Percentiles rank a stretch among this genome's conserved stretches.
Evolutionary conservation across 2,329 filamentous ascomycete genomes (phyloP).

Genomic region (Diaporthe humulicola): DNA sequence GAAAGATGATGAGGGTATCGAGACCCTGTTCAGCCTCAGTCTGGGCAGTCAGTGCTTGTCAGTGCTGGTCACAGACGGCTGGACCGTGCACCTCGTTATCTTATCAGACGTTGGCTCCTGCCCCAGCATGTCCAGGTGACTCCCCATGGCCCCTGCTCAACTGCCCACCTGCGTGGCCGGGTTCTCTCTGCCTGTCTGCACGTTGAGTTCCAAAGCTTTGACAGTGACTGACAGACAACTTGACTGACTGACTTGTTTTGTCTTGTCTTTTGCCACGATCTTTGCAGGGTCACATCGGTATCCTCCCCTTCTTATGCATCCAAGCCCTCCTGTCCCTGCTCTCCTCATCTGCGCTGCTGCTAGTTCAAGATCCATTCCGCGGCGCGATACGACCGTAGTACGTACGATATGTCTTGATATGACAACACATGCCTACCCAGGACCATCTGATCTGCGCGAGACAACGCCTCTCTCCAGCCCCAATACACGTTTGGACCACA

Average conservation of each 20-base stretch:
- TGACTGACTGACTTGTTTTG: background rate
- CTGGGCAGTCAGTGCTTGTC: slow-evolving; percentile 5
- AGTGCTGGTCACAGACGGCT: background rate
- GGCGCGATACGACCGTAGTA: background rate
- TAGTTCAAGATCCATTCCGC: background rate
- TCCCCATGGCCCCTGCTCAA: background rate
- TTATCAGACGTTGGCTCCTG: background rate
- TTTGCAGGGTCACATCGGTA: background rate
- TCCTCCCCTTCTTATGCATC: slow-evolving; percentile 10
- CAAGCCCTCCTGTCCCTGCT: background rate
- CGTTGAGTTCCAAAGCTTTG: background rate
- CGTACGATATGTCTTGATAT: background rate
- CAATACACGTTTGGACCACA: slow-evolving; percentile 16
- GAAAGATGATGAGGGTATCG: slow-evolving; percentile 8
- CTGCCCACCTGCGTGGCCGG: background rate
- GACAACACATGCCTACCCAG: background rate
- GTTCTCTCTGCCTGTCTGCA: slow-evolving; percentile 8
- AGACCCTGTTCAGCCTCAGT: background rate
- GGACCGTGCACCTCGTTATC: slow-evolving; percentile 7
- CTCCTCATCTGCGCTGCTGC: background rate
- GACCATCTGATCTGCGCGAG: slow-evolving; percentile 6
- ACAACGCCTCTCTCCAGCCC: slow-evolving; percentile 6
- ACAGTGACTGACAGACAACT: slow-evolving; percentile 2
- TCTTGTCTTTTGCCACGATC: slow-evolving; percentile 26
- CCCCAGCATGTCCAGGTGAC: background rate